Evolutionary conservation across 441 rosid species (phyloP), one percentile per base, ranked within the genome.

Genomic region (Theobroma grandiflorum): DNA sequence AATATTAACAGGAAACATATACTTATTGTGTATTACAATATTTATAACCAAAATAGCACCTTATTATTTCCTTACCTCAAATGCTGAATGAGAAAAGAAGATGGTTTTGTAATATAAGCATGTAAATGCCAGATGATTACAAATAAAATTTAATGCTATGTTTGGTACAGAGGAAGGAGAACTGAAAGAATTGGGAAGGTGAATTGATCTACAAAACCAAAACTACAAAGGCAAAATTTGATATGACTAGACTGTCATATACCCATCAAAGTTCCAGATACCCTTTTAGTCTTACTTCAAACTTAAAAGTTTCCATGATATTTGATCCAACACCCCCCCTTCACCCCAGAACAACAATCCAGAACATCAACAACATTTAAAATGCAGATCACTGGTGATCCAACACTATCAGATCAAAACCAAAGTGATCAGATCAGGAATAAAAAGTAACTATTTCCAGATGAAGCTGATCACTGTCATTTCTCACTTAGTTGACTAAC

Each of bases 401-500:
- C 26, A 73, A 73, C 31, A 55, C n/a, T 6, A 26, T 37, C 26
- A 71, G 65, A 37, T 57, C 8, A 73, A n/a, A 58, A 37, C 22
- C 40, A 57, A 5, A 55, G 76, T 10, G 47, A 72, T 52, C 50
- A 73, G 59, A 55, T 37, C 20, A 49, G 14, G 14, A 49, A 47
- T 50, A 12, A 20, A 69, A 80, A 69, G 42, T 20, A 61, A 50
- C 5, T 47, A 50, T 61, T 38, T 75, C 26, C 57, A 8, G 43
- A 64, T 61, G 50, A 72, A 72, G 2, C 40, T 62, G 77, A 72
- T 40, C 82, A 38, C 8, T n/a, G 26, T 38, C 62, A 63, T 73
- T 22, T 16, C 52, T 66, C 26, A 72, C 72, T 33, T 33, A 37
- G 42, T 38, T 2, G 22, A 35, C 4, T 2, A 15, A 38, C 2